These are phyloP conservation scores for Monilinia polystroma DNA, from an alignment of 2,329 filamentous ascomycete genomes.

Conservation along the genomic window DNA sequence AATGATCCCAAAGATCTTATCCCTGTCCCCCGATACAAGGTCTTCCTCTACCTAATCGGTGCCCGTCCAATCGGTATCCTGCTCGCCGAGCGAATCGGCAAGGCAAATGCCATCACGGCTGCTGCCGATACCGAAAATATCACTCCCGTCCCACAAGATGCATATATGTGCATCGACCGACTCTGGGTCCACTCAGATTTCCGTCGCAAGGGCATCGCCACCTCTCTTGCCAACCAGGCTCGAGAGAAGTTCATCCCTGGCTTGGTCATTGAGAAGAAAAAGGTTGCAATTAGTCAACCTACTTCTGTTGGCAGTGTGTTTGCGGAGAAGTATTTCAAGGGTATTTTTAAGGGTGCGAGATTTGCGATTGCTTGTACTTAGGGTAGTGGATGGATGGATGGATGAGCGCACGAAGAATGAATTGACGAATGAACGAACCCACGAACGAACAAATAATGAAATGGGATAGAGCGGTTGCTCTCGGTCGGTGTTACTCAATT, in stretches of 20 bases:
- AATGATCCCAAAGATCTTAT: constrained; percentile 10
- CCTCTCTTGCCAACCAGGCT: constrained; percentile 55
- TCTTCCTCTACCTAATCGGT: constrained; percentile 31
- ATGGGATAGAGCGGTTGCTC: neutral
- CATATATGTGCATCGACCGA: constrained; percentile 49
- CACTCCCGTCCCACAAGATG: neutral
- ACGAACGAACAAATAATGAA: neutral
- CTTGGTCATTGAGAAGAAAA: constrained; percentile 52
- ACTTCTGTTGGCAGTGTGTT: constrained; percentile 59
- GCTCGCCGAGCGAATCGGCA: constrained; percentile 26
- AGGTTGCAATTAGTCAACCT: constrained; percentile 65
- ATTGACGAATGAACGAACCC: neutral
- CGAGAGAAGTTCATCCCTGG: constrained; percentile 54
- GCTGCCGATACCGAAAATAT: neutral
- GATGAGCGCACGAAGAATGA: neutral
- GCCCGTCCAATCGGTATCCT: constrained; percentile 25
- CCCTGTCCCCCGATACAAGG: constrained; percentile 27
- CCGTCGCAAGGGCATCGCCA: constrained; percentile 57
- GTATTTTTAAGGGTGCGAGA: constrained; percentile 12
- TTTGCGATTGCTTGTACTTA: neutral
- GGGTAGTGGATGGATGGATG: neutral
- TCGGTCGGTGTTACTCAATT: neutral
- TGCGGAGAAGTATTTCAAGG: constrained; percentile 48
- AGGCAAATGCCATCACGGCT: constrained; percentile 7
- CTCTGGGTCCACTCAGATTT: constrained; percentile 62